Conservation (phyloP, 2,329 filamentous ascomycete genomes). For the Colletotrichum higginsianum region DNA sequence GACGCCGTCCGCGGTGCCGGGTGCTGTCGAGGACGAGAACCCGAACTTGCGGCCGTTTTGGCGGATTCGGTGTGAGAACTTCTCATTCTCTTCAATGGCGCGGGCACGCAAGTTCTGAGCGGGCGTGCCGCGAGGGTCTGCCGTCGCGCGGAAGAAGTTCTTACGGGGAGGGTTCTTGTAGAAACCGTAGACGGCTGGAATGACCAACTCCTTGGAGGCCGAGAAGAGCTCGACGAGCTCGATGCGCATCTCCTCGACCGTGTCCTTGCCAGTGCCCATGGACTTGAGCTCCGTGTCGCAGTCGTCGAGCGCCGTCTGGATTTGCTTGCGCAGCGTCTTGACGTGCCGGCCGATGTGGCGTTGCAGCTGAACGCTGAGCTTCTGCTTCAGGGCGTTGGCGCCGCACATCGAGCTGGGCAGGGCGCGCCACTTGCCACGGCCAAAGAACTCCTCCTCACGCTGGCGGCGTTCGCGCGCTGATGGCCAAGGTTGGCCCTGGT, state of each 20-base stretch:
- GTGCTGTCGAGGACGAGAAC: constrained; percentile 52
- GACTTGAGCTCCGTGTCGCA: constrained; percentile 65
- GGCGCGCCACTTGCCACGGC: constrained; percentile 62
- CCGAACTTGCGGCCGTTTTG: constrained; percentile 65
- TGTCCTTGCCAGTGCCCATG: constrained; percentile 66
- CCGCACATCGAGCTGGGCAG: constrained; percentile 65
- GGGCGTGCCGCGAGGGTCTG: constrained; percentile 64
- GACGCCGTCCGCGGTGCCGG: constrained; percentile 43
- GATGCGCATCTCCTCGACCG: constrained; percentile 67
- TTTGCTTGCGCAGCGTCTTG: constrained; percentile 64
- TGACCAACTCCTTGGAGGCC: constrained; percentile 67
- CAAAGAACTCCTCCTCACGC: constrained; percentile 65
- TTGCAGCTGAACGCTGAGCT: constrained; percentile 65
- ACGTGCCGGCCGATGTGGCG: constrained; percentile 68
- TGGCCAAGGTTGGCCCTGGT: constrained; percentile 61
- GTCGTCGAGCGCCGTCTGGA: constrained; percentile 64
- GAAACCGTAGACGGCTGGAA: constrained; percentile 67
- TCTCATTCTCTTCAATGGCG: constrained; percentile 66
- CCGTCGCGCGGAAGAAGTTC: constrained; percentile 65
- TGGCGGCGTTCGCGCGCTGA: constrained; percentile 58
- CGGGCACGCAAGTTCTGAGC: constrained; percentile 67
- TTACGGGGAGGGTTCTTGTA: constrained; percentile 70
- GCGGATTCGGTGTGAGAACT: constrained; percentile 64
- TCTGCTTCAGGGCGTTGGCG: constrained; percentile 61
- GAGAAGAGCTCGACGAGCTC: constrained; percentile 69